phyloP scores from a whole-genome alignment of 2,329 filamentous ascomycete genomes.

The Talaromyces funiculosus region DNA sequence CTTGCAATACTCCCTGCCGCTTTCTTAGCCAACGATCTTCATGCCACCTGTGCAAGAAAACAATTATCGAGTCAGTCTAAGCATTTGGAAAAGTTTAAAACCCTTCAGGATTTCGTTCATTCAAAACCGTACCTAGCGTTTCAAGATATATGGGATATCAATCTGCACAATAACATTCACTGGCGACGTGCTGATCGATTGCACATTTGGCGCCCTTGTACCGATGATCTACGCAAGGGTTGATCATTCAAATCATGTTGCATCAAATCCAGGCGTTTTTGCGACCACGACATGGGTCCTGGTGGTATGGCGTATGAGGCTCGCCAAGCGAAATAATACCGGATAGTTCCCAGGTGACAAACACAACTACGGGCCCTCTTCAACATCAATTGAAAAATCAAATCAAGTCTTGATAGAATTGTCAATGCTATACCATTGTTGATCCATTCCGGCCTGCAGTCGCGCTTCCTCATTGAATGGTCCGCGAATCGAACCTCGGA shows the following conservation, averaged over 20 bases:
- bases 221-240: not conserved
- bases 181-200: not conserved
- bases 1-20: not conserved
- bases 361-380: not conserved
- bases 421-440: constrained; percentile 36
- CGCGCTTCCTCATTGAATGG: constrained; percentile 44
- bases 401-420: constrained; percentile 10
- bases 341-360: not conserved
- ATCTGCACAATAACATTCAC: not conserved
- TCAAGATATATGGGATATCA: not conserved
- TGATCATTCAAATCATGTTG: not conserved
- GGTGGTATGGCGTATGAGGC: not conserved
- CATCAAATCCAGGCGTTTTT: not conserved
- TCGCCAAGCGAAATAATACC: not conserved
- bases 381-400: not conserved
- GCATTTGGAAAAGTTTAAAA: not conserved
- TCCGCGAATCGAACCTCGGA: constrained; percentile 38
- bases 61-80: not conserved
- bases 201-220: not conserved
- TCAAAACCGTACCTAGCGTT: not conserved
- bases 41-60: not conserved
- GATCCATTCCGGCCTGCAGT: constrained; percentile 41
- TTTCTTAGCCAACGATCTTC: not conserved
- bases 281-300: not conserved
- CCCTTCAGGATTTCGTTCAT: not conserved